phyloP scores from a whole-genome alignment of 176 grass and related monocot species.

The Cenchrus americanus region DNA sequence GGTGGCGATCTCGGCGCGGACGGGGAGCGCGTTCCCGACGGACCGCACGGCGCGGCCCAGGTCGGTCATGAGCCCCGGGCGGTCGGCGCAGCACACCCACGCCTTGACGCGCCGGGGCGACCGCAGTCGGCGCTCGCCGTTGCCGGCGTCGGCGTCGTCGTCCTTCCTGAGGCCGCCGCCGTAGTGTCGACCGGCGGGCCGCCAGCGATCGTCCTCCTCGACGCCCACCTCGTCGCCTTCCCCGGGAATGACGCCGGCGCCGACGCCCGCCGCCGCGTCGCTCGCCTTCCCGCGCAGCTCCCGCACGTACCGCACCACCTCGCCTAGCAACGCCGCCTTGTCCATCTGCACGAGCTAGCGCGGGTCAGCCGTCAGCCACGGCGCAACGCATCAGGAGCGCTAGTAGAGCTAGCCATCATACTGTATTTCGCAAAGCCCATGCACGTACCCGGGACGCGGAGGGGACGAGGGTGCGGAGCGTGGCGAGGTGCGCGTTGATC shows the following conservation, averaged over 20 bases:
- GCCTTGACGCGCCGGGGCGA: slow-evolving; percentile 48
- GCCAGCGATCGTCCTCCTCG: slow-evolving; percentile 17
- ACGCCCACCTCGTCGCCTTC: slow-evolving; percentile 86
- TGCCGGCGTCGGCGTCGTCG: not conserved
- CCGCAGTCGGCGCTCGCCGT: not conserved
- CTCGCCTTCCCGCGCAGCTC: slow-evolving; percentile 66
- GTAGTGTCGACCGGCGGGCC: not conserved
- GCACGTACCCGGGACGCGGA: slow-evolving; percentile 78
- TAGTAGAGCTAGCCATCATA: too few relatives aligned
- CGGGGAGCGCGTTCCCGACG: slow-evolving; percentile 61
- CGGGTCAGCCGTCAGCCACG: too few relatives aligned
- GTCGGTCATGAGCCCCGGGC: slow-evolving; percentile 77
- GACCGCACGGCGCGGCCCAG: slow-evolving; percentile 76
- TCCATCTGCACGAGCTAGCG: slow-evolving; percentile 64
- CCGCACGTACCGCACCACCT: slow-evolving; percentile 92
- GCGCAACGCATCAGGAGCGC: not conserved
- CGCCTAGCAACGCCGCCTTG: slow-evolving; percentile 91
- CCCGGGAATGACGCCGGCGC: slow-evolving; percentile 52
- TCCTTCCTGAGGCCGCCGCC: not conserved
- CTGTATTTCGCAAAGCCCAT: too few relatives aligned
- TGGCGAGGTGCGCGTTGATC: slow-evolving; percentile 95
- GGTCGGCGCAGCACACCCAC: slow-evolving; percentile 92
- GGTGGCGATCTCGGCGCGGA: slow-evolving; percentile 84
- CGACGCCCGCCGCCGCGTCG: slow-evolving; percentile 50
- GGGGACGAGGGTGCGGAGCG: slow-evolving; percentile 86